phyloP scores from a whole-genome alignment of 768 basidiomycete genomes.

The Leccinum arenicola region DNA sequence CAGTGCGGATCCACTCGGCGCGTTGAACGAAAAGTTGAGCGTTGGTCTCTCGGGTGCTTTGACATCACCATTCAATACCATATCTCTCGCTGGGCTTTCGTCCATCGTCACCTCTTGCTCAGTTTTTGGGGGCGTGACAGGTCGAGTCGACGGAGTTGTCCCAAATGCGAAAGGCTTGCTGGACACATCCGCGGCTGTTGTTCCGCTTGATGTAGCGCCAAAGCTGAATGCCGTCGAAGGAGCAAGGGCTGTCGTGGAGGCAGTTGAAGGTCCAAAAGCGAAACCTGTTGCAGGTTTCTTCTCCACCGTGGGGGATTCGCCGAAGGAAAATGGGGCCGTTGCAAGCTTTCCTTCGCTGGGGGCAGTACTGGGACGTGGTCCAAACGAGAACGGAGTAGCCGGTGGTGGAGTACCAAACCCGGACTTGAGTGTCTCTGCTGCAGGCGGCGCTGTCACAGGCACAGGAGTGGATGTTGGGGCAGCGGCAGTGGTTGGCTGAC shows the following conservation, averaged over 20 bases:
- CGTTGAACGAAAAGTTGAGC: slow-evolving; percentile 48
- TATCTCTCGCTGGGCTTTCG: slow-evolving; percentile 71
- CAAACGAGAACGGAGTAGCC: slow-evolving; percentile 44
- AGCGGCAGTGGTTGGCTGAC: slow-evolving; percentile 16
- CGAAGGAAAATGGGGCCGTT: slow-evolving; percentile 25
- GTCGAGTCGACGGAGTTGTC: slow-evolving; percentile 37
- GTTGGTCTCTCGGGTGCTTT: slow-evolving; percentile 41
- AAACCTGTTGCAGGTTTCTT: slow-evolving; percentile 40
- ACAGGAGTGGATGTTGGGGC: slow-evolving; percentile 8
- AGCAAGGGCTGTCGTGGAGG: slow-evolving; percentile 33
- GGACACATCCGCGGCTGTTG: slow-evolving; percentile 40
- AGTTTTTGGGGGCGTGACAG: slow-evolving; percentile 64
- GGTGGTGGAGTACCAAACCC: slow-evolving; percentile 35
- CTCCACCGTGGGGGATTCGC: slow-evolving; percentile 33
- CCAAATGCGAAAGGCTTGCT: slow-evolving; percentile 59
- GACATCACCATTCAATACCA: slow-evolving; percentile 40
- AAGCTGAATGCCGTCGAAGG: slow-evolving; percentile 45
- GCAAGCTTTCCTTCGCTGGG: slow-evolving; percentile 24
- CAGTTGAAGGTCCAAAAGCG: slow-evolving; percentile 39
- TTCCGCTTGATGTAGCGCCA: slow-evolving; percentile 36
- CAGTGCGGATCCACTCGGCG: slow-evolving; percentile 34
- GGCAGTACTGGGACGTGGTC: slow-evolving; percentile 25
- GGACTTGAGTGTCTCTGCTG: slow-evolving; percentile 41
- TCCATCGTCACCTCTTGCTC: slow-evolving; percentile 78
- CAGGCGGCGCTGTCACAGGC: slow-evolving; percentile 7